Evolutionary conservation across 129 eudicot species (phyloP).

Genomic region (Saussurea involucrata): DNA sequence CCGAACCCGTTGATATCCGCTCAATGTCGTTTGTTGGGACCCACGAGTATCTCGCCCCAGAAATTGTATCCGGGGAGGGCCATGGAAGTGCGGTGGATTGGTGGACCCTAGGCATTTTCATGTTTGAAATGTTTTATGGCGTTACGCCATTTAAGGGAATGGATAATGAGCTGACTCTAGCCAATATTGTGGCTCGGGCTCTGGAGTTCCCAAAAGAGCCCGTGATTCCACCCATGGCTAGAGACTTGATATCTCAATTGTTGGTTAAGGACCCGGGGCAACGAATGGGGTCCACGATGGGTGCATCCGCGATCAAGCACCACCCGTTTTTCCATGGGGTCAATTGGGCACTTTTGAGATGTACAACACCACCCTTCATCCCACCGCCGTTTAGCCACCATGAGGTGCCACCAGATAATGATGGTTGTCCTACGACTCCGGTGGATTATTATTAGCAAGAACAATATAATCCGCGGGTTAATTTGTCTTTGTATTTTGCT

Average conservation of each 20-base stretch:
- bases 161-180: slow-evolving; percentile 78
- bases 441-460: slow-evolving; percentile 64
- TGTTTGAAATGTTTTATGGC: slow-evolving; percentile 80
- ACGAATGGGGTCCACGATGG: slow-evolving; percentile 81
- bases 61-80: slow-evolving; percentile 88
- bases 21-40: slow-evolving; percentile 98
- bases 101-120: slow-evolving; percentile 91
- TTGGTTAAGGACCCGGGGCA: slow-evolving; percentile 75
- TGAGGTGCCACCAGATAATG: slow-evolving; percentile 45
- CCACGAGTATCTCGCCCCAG: slow-evolving; percentile 94
- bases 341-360: slow-evolving; percentile 87
- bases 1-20: slow-evolving; percentile 78
- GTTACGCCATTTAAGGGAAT: slow-evolving; percentile 82
- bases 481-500: slow-evolving; percentile 1
- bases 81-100: slow-evolving; percentile 98
- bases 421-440: slow-evolving; percentile 57
- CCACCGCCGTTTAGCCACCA: slow-evolving; percentile 58
- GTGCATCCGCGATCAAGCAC: slow-evolving; percentile 78
- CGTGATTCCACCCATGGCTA: slow-evolving; percentile 48
- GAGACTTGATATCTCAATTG: slow-evolving; percentile 64
- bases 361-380: slow-evolving; percentile 66
- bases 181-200: slow-evolving; percentile 92
- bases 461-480: slow-evolving; percentile 2
- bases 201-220: slow-evolving; percentile 92
- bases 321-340: slow-evolving; percentile 83